Conservation (phyloP, 106 monocot genomes). For the Platanthera guangdongensis region DNA sequence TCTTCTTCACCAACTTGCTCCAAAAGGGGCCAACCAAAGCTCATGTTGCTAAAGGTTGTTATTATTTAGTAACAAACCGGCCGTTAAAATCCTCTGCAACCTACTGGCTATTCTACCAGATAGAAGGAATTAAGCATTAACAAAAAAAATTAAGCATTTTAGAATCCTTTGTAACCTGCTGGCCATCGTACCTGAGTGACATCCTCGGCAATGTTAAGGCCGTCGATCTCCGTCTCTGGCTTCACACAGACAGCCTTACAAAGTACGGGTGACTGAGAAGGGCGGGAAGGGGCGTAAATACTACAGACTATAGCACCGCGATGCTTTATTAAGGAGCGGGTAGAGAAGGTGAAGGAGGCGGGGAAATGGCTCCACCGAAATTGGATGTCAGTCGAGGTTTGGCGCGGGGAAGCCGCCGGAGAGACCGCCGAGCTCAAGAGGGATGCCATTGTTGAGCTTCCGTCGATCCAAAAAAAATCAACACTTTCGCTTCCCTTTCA, state of each 20-base stretch:
- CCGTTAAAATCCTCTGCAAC: neutral
- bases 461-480: neutral
- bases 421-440: neutral
- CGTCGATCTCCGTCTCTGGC: slow-evolving; percentile 68
- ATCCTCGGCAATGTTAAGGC: slow-evolving; percentile 86
- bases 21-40: too few species aligned
- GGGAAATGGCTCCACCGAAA: slow-evolving; percentile 1
- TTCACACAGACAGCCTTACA: slow-evolving; percentile 44
- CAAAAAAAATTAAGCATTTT: neutral
- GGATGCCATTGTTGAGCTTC: neutral
- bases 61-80: neutral
- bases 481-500: neutral
- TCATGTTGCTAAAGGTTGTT: too few species aligned
- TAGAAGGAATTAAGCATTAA: neutral
- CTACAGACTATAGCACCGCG: neutral
- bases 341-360: neutral
- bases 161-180: neutral
- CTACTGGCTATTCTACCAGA: neutral
- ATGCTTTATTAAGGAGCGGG: neutral
- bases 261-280: neutral
- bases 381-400: neutral
- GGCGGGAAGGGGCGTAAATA: neutral
- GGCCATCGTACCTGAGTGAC: slow-evolving; percentile 60
- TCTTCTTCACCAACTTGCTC: too few species aligned
- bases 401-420: neutral